Evolutionary conservation across 106 monocot species (phyloP).

Genomic region (Dioscorea alata): DNA sequence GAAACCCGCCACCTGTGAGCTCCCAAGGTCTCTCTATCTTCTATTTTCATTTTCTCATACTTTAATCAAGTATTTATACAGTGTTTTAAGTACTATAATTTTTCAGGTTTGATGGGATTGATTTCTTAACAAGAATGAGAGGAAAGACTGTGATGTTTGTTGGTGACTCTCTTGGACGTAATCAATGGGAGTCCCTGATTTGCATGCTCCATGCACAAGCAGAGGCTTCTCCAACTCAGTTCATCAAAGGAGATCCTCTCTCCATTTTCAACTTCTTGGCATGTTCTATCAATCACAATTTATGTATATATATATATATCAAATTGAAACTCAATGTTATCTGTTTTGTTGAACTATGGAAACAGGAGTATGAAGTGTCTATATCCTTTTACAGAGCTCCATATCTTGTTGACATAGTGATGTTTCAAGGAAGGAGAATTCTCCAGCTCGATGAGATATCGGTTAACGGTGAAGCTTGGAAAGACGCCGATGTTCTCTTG

Average conservation of each 20-base stretch:
- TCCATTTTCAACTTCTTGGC: slow-evolving; percentile 63
- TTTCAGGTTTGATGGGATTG: slow-evolving; percentile 43
- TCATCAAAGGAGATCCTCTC: slow-evolving; percentile 50
- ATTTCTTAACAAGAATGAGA: slow-evolving; percentile 55
- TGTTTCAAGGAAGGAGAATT: slow-evolving; percentile 39
- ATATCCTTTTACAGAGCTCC: slow-evolving; percentile 73
- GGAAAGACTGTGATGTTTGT: slow-evolving; percentile 77
- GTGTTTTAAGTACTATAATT: neutral
- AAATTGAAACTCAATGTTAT: no score
- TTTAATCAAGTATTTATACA: neutral
- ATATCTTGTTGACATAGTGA: slow-evolving; percentile 77
- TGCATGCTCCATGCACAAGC: slow-evolving; percentile 55
- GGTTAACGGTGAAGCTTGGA: slow-evolving; percentile 46
- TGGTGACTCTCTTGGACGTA: slow-evolving; percentile 73
- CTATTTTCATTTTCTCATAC: neutral
- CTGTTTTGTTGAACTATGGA: no score
- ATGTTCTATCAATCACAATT: slow-evolving; percentile 1
- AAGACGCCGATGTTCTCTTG: slow-evolving; percentile 51
- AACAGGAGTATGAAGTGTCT: slow-evolving; percentile 64
- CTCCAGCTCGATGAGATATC: slow-evolving; percentile 65
- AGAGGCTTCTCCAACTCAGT: slow-evolving; percentile 32
- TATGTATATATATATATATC: neutral
- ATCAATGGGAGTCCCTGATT: slow-evolving; percentile 74
- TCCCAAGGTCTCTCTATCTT: slow-evolving; percentile 30
- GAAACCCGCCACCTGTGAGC: slow-evolving; percentile 51